These are phyloP conservation scores for Pouteria campechiana DNA, from an alignment of 179 eudicot species.

Conservation along the genomic window DNA sequence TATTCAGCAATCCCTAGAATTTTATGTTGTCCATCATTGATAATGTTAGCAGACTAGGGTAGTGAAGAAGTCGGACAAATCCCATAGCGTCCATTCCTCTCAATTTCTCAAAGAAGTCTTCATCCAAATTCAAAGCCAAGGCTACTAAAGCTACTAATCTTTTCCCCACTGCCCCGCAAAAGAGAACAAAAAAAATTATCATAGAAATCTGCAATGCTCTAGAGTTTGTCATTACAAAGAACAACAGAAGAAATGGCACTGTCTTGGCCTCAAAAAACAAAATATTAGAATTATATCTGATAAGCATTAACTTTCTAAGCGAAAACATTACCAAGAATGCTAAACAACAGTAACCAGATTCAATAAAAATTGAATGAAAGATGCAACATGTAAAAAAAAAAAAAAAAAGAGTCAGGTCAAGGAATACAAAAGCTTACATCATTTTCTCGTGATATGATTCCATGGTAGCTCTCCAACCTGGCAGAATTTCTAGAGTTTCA, in stretches of 20 bases:
- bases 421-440: conserved; percentile 29
- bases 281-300: no score
- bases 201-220: no score
- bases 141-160: conserved; percentile 41
- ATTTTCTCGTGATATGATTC: conserved; percentile 39
- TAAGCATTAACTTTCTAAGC: no score
- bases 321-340: no score
- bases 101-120: conserved; percentile 42
- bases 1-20: not conserved
- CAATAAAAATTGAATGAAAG: no score
- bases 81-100: conserved; percentile 42
- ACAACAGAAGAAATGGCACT: no score
- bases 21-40: not conserved
- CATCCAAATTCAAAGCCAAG: conserved; percentile 58
- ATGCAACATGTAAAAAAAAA: no score
- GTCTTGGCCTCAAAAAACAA: no score
- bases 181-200: conserved; percentile 1
- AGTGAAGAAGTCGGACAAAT: conserved; percentile 66
- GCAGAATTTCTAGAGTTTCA: conserved; percentile 45
- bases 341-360: no score
- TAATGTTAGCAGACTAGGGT: conserved; percentile 40
- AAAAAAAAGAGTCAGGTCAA: no score
- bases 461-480: conserved; percentile 53
- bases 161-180: conserved; percentile 54
- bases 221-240: no score